Conservation (phyloP, 106 monocot genomes). For the Phalaenopsis aphrodite region DNA sequence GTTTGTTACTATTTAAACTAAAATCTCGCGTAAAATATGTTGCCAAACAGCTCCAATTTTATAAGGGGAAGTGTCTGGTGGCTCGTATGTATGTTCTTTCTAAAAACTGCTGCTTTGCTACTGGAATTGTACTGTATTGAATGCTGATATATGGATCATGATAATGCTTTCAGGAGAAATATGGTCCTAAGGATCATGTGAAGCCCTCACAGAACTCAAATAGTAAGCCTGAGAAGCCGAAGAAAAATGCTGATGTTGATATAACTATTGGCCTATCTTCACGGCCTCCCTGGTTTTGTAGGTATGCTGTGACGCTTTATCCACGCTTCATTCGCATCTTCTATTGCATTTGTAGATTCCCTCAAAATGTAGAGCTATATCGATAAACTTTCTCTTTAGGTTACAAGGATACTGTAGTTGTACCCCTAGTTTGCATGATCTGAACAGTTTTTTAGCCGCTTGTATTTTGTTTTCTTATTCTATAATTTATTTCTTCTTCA, state of each 20-base stretch:
- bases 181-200: conserved; percentile 81
- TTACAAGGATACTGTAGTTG: too few species aligned
- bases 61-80: neutral
- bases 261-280: conserved; percentile 79
- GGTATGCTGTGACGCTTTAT: conserved; percentile 18
- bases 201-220: conserved; percentile 34
- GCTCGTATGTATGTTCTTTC: neutral
- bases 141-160: neutral
- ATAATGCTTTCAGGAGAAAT: conserved; percentile 65
- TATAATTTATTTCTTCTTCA: too few species aligned
- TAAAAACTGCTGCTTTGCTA: neutral
- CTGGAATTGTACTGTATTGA: neutral
- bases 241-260: conserved; percentile 74
- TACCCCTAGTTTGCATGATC: too few species aligned
- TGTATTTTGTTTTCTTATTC: too few species aligned
- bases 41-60: too few species aligned
- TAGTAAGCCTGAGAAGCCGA: conserved; percentile 54
- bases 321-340: neutral
- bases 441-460: too few species aligned
- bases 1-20: too few species aligned
- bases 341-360: too few species aligned
- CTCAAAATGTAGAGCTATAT: too few species aligned
- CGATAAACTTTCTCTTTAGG: too few species aligned
- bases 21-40: too few species aligned
- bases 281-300: conserved; percentile 71